Conservation (phyloP, 495 filamentous ascomycete genomes). For the Tuber magnatum region DNA sequence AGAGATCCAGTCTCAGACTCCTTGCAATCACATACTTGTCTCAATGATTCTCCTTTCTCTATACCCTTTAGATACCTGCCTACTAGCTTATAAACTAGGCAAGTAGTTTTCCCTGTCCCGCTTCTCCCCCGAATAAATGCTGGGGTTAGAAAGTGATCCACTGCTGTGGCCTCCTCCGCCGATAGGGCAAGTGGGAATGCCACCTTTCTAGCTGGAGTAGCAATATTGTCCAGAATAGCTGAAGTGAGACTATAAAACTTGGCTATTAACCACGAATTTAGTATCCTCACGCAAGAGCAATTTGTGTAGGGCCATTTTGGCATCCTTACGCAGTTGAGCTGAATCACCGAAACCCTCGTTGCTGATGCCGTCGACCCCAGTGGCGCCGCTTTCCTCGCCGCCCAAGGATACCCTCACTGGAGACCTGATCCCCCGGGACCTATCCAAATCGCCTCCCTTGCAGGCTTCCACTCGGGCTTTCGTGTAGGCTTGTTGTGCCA, state of each 20-base stretch:
- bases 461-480: not conserved
- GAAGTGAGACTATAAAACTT: constrained; percentile 23
- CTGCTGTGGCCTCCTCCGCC: constrained; percentile 41
- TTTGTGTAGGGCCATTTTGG: constrained; percentile 39
- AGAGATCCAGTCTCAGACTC: no score
- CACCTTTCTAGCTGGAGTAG: not conserved
- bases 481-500: not conserved
- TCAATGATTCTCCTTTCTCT: constrained; percentile 17
- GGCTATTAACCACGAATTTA: not conserved
- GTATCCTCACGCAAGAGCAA: constrained; percentile 3
- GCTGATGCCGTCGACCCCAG: no score
- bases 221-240: constrained; percentile 6
- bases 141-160: constrained; percentile 41
- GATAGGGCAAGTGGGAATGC: constrained; percentile 46
- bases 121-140: constrained; percentile 37
- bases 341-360: not conserved
- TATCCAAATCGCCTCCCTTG: not conserved
- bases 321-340: constrained; percentile 15
- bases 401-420: not conserved
- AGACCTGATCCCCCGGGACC: not conserved
- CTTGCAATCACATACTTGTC: constrained; percentile 39
- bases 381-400: not conserved
- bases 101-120: constrained; percentile 45
- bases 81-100: constrained; percentile 45
- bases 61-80: constrained; percentile 20